A percentile compares a stretch with the other conserved stretches of the same genome.
phyloP scores from a whole-genome alignment of 331 rosid species.

The Quercus phellos region DNA sequence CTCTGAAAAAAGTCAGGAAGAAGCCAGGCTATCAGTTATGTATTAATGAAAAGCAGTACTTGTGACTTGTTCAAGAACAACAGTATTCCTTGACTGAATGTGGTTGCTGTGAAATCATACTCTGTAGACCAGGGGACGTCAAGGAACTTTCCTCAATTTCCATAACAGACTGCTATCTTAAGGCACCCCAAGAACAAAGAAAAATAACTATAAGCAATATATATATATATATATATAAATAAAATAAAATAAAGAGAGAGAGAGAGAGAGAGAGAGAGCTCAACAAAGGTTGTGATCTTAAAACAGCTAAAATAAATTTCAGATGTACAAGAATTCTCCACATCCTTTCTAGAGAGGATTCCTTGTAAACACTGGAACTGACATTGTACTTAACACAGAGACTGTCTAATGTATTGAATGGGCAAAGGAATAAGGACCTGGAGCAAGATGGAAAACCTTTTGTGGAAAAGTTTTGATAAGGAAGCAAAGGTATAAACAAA shows the following conservation, averaged over 20 bases:
- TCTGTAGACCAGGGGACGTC: neutral
- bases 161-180: neutral
- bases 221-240: too few species aligned
- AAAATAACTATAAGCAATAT: neutral
- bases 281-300: neutral
- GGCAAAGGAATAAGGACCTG: neutral
- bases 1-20: constrained; percentile 41
- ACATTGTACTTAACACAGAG: neutral
- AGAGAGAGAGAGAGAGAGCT: neutral
- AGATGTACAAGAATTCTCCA: neutral
- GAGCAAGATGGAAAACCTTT: neutral
- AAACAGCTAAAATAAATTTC: neutral
- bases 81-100: neutral
- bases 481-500: neutral
- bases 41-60: neutral
- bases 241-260: too few species aligned
- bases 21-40: constrained; percentile 14
- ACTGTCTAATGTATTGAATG: neutral
- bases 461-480: neutral
- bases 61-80: neutral
- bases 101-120: neutral
- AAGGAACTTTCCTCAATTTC: neutral
- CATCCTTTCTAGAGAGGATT: neutral
- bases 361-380: neutral
- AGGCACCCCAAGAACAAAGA: neutral